A percentile compares a stretch with the other conserved stretches of the same genome.
Evolutionary conservation across 495 filamentous ascomycete genomes (phyloP).

Genomic region (Aspergillus panamensis): DNA sequence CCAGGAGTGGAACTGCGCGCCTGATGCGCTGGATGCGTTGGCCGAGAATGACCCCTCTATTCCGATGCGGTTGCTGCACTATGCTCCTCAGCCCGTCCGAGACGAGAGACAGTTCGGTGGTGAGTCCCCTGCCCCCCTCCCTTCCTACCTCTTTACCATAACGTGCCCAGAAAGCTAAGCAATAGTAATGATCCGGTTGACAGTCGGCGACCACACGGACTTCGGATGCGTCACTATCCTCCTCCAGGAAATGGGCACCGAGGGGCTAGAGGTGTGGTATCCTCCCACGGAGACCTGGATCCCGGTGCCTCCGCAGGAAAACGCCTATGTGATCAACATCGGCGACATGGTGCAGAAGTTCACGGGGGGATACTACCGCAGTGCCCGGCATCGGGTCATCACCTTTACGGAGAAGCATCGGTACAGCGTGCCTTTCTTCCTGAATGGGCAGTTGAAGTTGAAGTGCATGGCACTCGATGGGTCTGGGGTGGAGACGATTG

Average conservation of each 20-base stretch:
- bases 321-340: conserved; percentile 26
- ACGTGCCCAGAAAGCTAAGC: neutral
- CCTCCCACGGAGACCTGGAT: conserved; percentile 18
- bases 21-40: conserved; percentile 3
- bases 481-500: neutral
- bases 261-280: conserved; percentile 17
- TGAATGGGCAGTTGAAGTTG: conserved; percentile 6
- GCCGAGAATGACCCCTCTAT: conserved; percentile 20
- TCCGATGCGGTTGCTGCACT: conserved; percentile 31
- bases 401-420: conserved; percentile 9
- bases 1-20: conserved; percentile 11
- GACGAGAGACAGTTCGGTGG: conserved; percentile 16
- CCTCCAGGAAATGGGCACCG: conserved; percentile 26
- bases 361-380: conserved; percentile 21
- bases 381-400: conserved; percentile 23
- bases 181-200: neutral
- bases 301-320: conserved; percentile 16
- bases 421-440: conserved; percentile 22
- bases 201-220: conserved; percentile 36
- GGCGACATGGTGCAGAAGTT: conserved; percentile 23
- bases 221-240: conserved; percentile 35
- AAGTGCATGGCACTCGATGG: neutral
- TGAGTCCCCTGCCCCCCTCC: neutral
- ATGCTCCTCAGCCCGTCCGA: conserved; percentile 29
- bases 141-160: neutral